phyloP scores from a whole-genome alignment of 192 early-diverging fungal species.

The Spinellus fusiger region DNA sequence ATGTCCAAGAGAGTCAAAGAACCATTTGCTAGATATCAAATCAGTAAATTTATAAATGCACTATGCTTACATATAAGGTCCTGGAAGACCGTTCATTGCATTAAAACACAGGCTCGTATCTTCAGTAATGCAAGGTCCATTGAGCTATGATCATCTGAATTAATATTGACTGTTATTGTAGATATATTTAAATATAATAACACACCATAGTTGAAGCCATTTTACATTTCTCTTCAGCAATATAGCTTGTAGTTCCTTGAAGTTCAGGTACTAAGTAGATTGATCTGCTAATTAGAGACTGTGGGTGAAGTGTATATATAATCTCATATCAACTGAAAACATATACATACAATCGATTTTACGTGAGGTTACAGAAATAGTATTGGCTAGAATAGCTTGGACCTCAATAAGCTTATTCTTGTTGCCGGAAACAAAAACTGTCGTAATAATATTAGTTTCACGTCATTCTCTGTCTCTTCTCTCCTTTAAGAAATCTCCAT shows the following conservation, averaged over 20 bases:
- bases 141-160: conserved; percentile 30
- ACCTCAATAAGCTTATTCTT: conserved; percentile 92
- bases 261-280: conserved; percentile 70
- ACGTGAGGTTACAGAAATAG: conserved; percentile 59
- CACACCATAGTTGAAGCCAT: conserved; percentile 59
- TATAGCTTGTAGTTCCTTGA: conserved; percentile 77
- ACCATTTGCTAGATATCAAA: conserved; percentile 79
- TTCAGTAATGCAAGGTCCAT: conserved; percentile 81
- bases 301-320: too few relatives aligned
- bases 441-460: too few relatives aligned
- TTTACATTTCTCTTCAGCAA: conserved; percentile 76
- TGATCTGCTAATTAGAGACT: too few relatives aligned
- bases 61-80: conserved; percentile 68
- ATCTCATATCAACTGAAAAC: too few relatives aligned
- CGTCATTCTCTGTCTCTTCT: too few relatives aligned
- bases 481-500: too few relatives aligned
- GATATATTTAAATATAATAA: not conserved
- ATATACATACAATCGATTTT: conserved; percentile 60
- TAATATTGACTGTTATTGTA: not conserved
- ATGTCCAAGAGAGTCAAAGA: conserved; percentile 73
- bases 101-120: conserved; percentile 95
- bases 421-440: conserved; percentile 93
- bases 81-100: conserved; percentile 87
- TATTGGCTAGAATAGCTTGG: conserved; percentile 65
- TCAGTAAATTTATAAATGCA: not conserved